These are phyloP conservation scores for Massariosphaeria phaeospora DNA, from an alignment of 495 filamentous ascomycete species.

Conservation along the genomic window DNA sequence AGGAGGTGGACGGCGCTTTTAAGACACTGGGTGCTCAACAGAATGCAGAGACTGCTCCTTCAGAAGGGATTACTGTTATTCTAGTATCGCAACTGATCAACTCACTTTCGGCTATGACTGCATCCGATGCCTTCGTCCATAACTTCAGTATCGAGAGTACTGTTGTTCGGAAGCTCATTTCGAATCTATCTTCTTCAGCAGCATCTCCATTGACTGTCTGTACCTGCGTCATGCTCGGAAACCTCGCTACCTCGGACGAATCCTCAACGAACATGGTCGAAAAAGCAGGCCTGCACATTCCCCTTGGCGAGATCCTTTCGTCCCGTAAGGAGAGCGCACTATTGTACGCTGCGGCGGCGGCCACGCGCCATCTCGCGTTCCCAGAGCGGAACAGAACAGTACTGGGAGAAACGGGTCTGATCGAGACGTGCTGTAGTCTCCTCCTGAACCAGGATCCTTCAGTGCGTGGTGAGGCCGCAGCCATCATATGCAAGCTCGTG, in stretches of 20 bases:
- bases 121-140: conserved; percentile 26
- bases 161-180: conserved; percentile 16
- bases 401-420: conserved; percentile 23
- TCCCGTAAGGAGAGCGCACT: conserved; percentile 10
- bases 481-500: conserved; percentile 26
- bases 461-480: conserved; percentile 28
- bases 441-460: conserved; percentile 20
- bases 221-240: conserved; percentile 29
- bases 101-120: conserved; percentile 20
- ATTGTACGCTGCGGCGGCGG: conserved; percentile 26
- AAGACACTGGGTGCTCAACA: background rate
- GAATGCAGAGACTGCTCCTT: conserved; percentile 1
- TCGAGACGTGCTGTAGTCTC: conserved; percentile 15
- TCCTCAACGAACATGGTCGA: conserved; percentile 22
- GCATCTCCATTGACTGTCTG: conserved; percentile 20
- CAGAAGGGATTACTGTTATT: conserved; percentile 12
- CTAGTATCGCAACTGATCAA: conserved; percentile 22
- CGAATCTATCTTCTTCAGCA: conserved; percentile 10
- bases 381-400: conserved; percentile 16
- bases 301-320: conserved; percentile 17
- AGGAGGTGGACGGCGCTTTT: conserved; percentile 15
- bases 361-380: conserved; percentile 28
- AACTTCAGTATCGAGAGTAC: conserved; percentile 2
- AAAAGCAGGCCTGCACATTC: conserved; percentile 11
- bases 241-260: conserved; percentile 28